These are phyloP conservation scores for Hypoxylon sp. DNA, from an alignment of 2,329 filamentous ascomycete species.

Conservation along the genomic window DNA sequence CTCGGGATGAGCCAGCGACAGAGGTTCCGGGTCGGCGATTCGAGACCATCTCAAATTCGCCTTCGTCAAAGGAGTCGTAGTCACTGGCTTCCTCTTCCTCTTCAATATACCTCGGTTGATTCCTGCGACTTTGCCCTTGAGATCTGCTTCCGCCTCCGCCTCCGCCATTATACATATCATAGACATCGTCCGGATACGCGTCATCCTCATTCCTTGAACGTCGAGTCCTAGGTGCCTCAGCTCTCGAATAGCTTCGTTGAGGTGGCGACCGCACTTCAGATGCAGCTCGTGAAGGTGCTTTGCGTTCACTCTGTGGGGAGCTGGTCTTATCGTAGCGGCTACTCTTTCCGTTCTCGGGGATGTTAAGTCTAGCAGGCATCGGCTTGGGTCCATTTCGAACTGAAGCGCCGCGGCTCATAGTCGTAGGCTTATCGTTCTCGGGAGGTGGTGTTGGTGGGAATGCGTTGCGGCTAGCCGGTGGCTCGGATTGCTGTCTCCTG, in stretches of 20 bases:
- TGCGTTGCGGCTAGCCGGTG: conserved; percentile 81
- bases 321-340: conserved; percentile 69
- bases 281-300: conserved; percentile 56
- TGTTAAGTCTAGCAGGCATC: conserved; percentile 74
- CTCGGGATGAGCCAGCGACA: conserved; percentile 65
- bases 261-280: conserved; percentile 65
- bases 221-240: conserved; percentile 55
- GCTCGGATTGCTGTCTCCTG: conserved; percentile 87
- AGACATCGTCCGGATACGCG: conserved; percentile 78
- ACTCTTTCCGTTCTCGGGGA: conserved; percentile 68
- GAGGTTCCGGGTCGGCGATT: conserved; percentile 64
- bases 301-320: conserved; percentile 61
- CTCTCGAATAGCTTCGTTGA: conserved; percentile 61
- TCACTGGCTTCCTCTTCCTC: conserved; percentile 85
- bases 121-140: conserved; percentile 59
- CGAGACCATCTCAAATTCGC: conserved; percentile 84
- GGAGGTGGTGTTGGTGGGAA: conserved; percentile 99
- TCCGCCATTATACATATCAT: conserved; percentile 70
- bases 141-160: conserved; percentile 47
- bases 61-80: conserved; percentile 81
- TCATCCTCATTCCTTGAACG: conserved; percentile 70
- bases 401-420: conserved; percentile 70
- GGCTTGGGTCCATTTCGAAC: conserved; percentile 74
- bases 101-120: conserved; percentile 77
- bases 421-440: conserved; percentile 78